Evolutionary conservation across 2,329 filamentous ascomycete species (phyloP), one percentile per base, ranked within the genome.

Genomic region (Fusarium pininemorale): DNA sequence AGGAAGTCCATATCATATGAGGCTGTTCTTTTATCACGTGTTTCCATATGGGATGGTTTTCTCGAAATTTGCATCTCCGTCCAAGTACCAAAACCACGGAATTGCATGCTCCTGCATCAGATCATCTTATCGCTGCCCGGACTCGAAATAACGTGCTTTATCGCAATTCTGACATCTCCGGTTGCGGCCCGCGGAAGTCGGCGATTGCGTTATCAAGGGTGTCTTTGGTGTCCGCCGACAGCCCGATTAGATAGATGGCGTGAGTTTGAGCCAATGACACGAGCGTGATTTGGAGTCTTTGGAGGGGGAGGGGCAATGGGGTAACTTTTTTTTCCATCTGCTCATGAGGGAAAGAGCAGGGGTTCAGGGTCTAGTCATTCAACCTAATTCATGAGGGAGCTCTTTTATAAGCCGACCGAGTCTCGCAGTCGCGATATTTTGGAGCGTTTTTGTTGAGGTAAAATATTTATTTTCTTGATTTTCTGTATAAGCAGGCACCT

Each of bases 231-330:
- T 42, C 66, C 47, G 66, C 76, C 77, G 77, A 79, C 76, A 71
- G 66, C 66, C 78, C 79, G 78, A 78, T 75, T 70, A 54, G 38
- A 32, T 37, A 69, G 70, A 83, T 83, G 80, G 81, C 81, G 81
- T 82, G 81, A 83, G 74, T 75, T 78, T 64, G 59, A 66, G 70
- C 76, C 75, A 76, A 73, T 77, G 75, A 72, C 54, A 65, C 15
- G 72, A 69, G 53, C 37, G 50, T 66, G 67, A 79, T 75, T 76
- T 76, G 65, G 62, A 56, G 57, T 47, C 50, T 53, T 54, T 66
- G 53, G 66, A 71, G 70, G 73, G 73, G 63, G 66, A 70, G 66
- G 67, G 69, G 69, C 72, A 75, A 67, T 69, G 62, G 61, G 64
- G 55, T 57, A 55, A 60, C 66, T 53, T 70, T 72, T 75, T 74